Base-by-base conservation (phyloP, 371 early-diverging fungal species). In the Syncephalastrum monosporum region DNA sequence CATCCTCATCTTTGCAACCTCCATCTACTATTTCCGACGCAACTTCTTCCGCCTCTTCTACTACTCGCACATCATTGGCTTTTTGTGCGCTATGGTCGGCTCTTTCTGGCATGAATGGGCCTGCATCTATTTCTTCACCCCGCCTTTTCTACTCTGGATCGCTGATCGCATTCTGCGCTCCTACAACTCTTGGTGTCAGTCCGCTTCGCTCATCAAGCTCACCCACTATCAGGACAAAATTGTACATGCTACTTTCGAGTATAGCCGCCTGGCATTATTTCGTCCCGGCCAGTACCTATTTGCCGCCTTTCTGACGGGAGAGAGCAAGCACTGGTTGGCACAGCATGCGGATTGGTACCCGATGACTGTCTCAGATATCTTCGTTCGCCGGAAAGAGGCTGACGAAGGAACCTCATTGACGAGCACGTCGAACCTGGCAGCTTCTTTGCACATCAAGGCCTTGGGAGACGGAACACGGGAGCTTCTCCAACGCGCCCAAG, bases 281-380 rank as follows among this genome's bases (percentile, higher is more conserved):
- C 63, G 61, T n/a, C 74, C 77, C 19, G 77, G 77, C 25, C 77
- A 77, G 56, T 77, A 77, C 42, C 61, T 69, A 5, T 77, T 77
- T 49, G 50, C 67, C 6, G 61, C 74, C 0, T 59, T 74, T 42
- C 60, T 63, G 19, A 55, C 47, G n/a, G 55, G 55, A 14, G 38
- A 33, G 2, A 33, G 12, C 38, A 55, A 47, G 13, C 45, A 21
- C n/a, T 59, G 59, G 59, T 17, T 56, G 2, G 15, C 33, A 15
- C 68, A 61, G 7, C 60, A 53, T 17, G 66, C 61, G 16, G 72
- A 75, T 52, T 75, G 75, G 75, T 72, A 72, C 29, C 75, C 75
- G 2, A 67, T 69, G 57, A 75, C 75, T 13, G 61, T 75, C 38
- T 75, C 75, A 24, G 71, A 74, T 56, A 56, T 64, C 8, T 71